phyloP scores from a whole-genome alignment of 257 asterid genomes.

The Solanum piurae region DNA sequence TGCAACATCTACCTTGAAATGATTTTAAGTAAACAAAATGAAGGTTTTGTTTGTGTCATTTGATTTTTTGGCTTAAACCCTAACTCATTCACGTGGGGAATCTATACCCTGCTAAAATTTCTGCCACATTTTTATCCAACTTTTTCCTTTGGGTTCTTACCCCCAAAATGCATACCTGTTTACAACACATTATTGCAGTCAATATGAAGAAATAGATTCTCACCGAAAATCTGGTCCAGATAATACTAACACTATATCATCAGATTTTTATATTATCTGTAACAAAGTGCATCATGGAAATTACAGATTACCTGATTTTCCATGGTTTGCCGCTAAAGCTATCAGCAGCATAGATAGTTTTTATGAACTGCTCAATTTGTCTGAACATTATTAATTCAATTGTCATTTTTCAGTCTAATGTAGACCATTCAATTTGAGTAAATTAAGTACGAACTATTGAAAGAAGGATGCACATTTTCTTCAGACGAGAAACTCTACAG shows the following conservation, averaged over 20 bases:
- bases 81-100: background rate
- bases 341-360: background rate
- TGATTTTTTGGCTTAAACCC: background rate
- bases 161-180: background rate
- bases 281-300: background rate
- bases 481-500: background rate
- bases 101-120: background rate
- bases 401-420: background rate
- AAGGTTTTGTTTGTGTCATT: background rate
- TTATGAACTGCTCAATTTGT: background rate
- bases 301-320: background rate
- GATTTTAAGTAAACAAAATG: background rate
- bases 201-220: background rate
- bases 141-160: background rate
- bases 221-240: background rate
- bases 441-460: background rate
- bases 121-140: background rate
- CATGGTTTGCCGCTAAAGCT: background rate
- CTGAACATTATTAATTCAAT: background rate
- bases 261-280: background rate
- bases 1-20: background rate
- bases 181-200: background rate
- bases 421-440: background rate
- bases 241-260: background rate
- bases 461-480: background rate